Percentiles rank a stretch among this genome's conserved stretches.
Conservation (phyloP, 768 basidiomycete species). For the Cyclocybe aegerita region DNA sequence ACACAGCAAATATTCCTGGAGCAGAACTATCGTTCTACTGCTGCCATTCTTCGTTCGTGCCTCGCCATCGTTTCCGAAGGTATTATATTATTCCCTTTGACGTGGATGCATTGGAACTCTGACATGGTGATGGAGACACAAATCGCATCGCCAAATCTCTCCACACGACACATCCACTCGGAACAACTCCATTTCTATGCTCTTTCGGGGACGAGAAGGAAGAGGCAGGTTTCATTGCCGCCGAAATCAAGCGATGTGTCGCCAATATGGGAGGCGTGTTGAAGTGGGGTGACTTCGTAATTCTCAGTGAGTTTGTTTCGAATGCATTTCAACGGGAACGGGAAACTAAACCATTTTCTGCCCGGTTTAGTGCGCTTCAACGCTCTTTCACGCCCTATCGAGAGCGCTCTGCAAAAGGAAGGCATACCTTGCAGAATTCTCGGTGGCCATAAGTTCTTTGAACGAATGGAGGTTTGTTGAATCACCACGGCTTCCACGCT, state of each 20-base stretch:
- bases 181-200: slow-evolving; percentile 58
- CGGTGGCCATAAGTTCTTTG: slow-evolving; percentile 85
- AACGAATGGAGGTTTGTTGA: slow-evolving; percentile 64
- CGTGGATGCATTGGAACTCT: background rate
- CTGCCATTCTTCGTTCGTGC: slow-evolving; percentile 68
- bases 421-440: slow-evolving; percentile 78
- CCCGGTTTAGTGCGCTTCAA: slow-evolving; percentile 70
- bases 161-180: slow-evolving; percentile 63
- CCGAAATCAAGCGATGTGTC: slow-evolving; percentile 76
- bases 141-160: slow-evolving; percentile 74
- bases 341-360: background rate
- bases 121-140: slow-evolving; percentile 49
- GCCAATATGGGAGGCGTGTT: slow-evolving; percentile 73
- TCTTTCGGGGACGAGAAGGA: slow-evolving; percentile 51
- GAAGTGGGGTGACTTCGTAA: slow-evolving; percentile 73
- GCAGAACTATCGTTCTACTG: slow-evolving; percentile 86
- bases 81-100: slow-evolving; percentile 21
- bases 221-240: slow-evolving; percentile 72
- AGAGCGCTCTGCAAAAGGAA: slow-evolving; percentile 72
- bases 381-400: slow-evolving; percentile 73
- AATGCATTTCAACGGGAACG: background rate
- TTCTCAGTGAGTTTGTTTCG: slow-evolving; percentile 59
- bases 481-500: background rate
- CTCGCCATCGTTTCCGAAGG: slow-evolving; percentile 84
- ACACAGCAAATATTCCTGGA: slow-evolving; percentile 75